Base-by-base conservation (phyloP, 306 rosid genomes). In the Quercus cerris region DNA sequence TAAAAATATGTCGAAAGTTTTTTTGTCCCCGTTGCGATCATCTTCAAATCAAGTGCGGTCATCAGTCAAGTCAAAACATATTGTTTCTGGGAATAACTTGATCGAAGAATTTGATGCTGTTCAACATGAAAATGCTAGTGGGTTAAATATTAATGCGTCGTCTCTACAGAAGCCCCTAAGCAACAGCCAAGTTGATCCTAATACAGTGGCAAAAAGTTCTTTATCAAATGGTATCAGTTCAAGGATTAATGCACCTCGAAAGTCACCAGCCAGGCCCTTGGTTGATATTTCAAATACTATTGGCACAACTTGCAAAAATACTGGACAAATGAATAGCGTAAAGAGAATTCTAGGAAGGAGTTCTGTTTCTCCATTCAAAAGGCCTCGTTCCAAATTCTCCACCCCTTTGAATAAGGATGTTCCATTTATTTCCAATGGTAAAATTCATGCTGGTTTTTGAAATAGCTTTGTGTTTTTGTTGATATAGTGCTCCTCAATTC, bases 331-430 rank as follows among this genome's bases (percentile, higher is more conserved):
- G 62, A 41, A 58, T 44, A 51, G 80, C 70, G 90, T 83, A 66
- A 93, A 88, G 86, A 88, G 93, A 89, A 91, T 86, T 81, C 78
- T 86, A 14, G 85, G 93, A 81, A 79, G 79, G 77, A 81, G 82
- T 80, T 85, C 83, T 28, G 64, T 75, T 78, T 89, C 99, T 87
- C 88, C 97, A 38, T 94, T 94, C 75, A 94, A 93, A 89, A 90
- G 52, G 87, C 99, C 97, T 51, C 97, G 97, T 70, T 86, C 89
- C 71, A 85, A 90, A 51, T 80, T 77, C 79, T 76, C 90, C 61
- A 80, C 86, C 23, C 89, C 90, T 69, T 78, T 81, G 73, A 91
- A 84, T 56, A 81, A 62, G 77, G 83, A 83, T 80, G 83, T 76
- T 68, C 58, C 85, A 75, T 31, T 57, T 19, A 59, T 77, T 77